Base-by-base conservation (phyloP, 2,329 filamentous ascomycete species). In the Fusarium sp. region DNA sequence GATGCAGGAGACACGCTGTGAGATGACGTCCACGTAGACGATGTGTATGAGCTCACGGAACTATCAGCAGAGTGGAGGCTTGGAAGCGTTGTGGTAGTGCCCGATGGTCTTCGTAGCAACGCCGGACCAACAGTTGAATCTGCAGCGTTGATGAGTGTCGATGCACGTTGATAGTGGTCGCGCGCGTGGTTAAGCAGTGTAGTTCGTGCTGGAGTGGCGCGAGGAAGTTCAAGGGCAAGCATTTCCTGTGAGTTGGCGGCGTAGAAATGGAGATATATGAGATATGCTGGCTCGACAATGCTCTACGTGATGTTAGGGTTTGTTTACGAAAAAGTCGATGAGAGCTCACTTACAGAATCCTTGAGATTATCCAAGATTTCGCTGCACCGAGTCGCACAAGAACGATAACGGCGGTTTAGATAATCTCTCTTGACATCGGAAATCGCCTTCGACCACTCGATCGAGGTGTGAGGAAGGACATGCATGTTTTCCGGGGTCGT, bases 191-290 rank as follows among this genome's bases (percentile, higher is more conserved):
- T 77, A 7, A 88, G 78, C 8, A 88, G 78, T 53, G 75, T 81
- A 32, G 77, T 76, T 43, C 85, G 83, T 63, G 83, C 79, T 4
- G 80, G 74, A 0, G 83, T 83, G 3, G 79, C 80, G 12, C 79
- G 75, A 17, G 81, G 80, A 9, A 87, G 76, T 34, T 81, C 78
- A 26, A 82, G 80, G 2, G 85, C 85, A 67, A 85, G 85, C 78
- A 84, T 83, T 70, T 88, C 86, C 40, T 86, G 80, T 15, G 86
- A 84, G n/a, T 81, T 83, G 20, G 86, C 86, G n/a, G 86, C 86
- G 63, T 88, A 89, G 73, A 88, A 88, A 73, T 87, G 83, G 7
- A 89, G 79, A 62, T 87, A 88, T 66, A 88, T 84, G 32, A 87
- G 78, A 70, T 88, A 84, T 8, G 84, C 77, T 3, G 85, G 83